Conservation (phyloP, 2,329 filamentous ascomycete species). For the Helicocarpus griseus region DNA sequence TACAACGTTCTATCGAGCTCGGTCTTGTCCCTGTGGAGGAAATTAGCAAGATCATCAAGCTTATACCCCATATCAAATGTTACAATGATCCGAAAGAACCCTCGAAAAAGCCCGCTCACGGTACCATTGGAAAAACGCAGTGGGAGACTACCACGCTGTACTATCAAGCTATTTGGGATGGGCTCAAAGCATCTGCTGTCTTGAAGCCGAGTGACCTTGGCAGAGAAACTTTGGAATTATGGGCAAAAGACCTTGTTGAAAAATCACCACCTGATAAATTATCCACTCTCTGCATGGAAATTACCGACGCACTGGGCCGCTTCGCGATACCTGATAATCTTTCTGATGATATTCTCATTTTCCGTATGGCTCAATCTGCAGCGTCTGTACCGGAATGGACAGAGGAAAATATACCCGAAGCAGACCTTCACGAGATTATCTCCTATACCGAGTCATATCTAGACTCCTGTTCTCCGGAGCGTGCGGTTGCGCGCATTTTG, state of each 20-base stretch:
- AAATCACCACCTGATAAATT: conserved; percentile 8
- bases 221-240: conserved; percentile 19
- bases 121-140: conserved; percentile 7
- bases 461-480: conserved; percentile 16
- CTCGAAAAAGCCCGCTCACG: too few species aligned
- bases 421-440: not conserved
- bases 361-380: conserved; percentile 16
- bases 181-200: conserved; percentile 27
- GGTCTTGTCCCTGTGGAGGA: conserved; percentile 26
- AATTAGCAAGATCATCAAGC: conserved; percentile 22
- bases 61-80: conserved; percentile 17
- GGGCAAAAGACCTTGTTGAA: conserved; percentile 22
- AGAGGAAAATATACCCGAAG: not conserved
- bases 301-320: conserved; percentile 13
- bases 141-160: conserved; percentile 14
- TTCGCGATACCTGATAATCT: not conserved
- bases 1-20: conserved; percentile 24
- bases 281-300: conserved; percentile 20
- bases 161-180: conserved; percentile 27
- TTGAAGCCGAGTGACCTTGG: conserved; percentile 25
- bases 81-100: conserved; percentile 9
- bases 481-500: conserved; percentile 21
- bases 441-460: conserved; percentile 12
- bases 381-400: not conserved
- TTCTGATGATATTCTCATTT: conserved; percentile 18